Evolutionary conservation across 495 filamentous ascomycete genomes (phyloP).

Genomic region (Amphirosellinia nigrospora): DNA sequence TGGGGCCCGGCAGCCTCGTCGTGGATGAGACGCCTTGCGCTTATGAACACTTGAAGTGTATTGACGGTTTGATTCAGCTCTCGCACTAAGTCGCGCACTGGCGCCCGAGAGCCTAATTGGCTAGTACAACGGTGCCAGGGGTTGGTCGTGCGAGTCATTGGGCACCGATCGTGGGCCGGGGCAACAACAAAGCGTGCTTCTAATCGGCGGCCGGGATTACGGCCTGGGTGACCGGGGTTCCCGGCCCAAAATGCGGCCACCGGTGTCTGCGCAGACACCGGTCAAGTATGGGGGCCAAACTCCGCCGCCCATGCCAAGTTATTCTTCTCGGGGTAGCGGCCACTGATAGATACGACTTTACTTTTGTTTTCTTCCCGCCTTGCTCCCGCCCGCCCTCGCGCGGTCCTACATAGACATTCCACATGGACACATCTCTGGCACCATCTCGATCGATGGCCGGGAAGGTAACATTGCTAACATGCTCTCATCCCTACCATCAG

Average conservation of each 20-base stretch:
- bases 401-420: conserved; percentile 8
- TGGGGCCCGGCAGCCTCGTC: conserved; percentile 25
- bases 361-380: neutral
- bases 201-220: conserved; percentile 24
- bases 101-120: conserved; percentile 22
- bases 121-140: conserved; percentile 9
- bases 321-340: conserved; percentile 4
- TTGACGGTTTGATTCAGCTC: conserved; percentile 16
- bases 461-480: neutral
- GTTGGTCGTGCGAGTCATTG: conserved; percentile 22
- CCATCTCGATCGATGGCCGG: conserved; percentile 6
- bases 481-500: neutral
- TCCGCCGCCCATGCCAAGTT: conserved; percentile 14
- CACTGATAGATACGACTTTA: conserved; percentile 7
- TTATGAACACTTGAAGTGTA: conserved; percentile 17
- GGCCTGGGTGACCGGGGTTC: conserved; percentile 22
- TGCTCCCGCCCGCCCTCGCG: conserved; percentile 1
- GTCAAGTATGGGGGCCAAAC: conserved; percentile 12
- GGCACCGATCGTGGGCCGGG: conserved; percentile 26
- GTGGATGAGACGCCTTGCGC: conserved; percentile 21
- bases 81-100: conserved; percentile 24
- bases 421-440: neutral
- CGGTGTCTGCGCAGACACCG: conserved; percentile 17
- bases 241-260: conserved; percentile 26
- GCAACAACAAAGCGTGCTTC: conserved; percentile 20